These are phyloP conservation scores for Diaporthe vaccinii DNA, from an alignment of 2,329 filamentous ascomycete genomes.

Conservation along the genomic window DNA sequence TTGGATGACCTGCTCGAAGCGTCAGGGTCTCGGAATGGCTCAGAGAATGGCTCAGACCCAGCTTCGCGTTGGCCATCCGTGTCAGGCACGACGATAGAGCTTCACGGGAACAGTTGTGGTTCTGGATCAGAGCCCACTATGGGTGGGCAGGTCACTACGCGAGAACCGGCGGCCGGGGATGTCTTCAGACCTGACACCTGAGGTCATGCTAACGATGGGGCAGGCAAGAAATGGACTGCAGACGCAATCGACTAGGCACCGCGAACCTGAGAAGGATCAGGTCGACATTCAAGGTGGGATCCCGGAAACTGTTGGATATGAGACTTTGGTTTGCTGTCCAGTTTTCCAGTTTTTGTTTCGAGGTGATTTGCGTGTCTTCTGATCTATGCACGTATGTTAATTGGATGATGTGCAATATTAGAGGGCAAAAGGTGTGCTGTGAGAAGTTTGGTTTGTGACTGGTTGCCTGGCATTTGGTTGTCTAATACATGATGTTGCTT, in stretches of 20 bases:
- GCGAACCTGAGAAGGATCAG: background rate
- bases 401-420: background rate
- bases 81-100: background rate
- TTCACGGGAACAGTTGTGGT: background rate
- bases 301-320: background rate
- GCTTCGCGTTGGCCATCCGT: background rate
- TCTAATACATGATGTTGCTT: background rate
- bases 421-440: background rate
- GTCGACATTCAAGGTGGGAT: background rate
- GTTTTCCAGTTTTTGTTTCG: background rate
- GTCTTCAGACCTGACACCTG: background rate
- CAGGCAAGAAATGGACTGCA: background rate
- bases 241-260: background rate
- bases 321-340: background rate
- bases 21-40: background rate
- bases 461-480: background rate
- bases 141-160: background rate
- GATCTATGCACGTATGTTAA: too few relatives aligned
- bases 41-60: background rate
- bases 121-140: background rate
- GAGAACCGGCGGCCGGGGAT: background rate
- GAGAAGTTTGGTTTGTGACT: background rate
- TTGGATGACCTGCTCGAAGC: conserved; percentile 7
- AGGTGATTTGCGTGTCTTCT: too few relatives aligned
- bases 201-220: too few relatives aligned